Base-by-base conservation (phyloP, 352 stramenopile species). In the Globisporangium camurandrum region DNA sequence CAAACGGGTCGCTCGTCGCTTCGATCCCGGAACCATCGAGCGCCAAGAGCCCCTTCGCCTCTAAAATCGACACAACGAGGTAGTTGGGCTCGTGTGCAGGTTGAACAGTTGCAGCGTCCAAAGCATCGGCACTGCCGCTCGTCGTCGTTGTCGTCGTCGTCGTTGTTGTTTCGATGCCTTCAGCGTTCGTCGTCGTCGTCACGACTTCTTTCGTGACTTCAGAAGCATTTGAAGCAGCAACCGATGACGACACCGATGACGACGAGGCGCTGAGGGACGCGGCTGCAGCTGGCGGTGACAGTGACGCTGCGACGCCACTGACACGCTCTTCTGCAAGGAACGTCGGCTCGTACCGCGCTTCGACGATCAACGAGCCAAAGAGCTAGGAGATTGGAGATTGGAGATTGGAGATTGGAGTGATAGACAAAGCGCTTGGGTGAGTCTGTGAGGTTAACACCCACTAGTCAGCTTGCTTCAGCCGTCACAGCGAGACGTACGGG, bases 1-100 rank as follows among this genome's bases (percentile, higher is more conserved):
- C 76, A 33, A 86, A 75, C 37, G 79, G 79, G 40, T 90, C 76
- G 50, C 75, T 90, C 2, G 78, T 74, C 16, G 71, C 72, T 19
- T 78, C 67, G 26, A 66, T 64, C 0, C 75, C 76, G 16, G 64
- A 71, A 23, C 75, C 76, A 28, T 88, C 75, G 56, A 59, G 69
- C 14, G 75, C 72, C 11, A 76, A 51, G 17, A 90, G 41, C 0
- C 71, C 72, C 14, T 65, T 69, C 1, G 54, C 79, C 51, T 90
- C 75, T 3, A 90, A 49, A 33, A 90, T 57, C 45, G 74, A 84
- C 36, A 90, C 71, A 8, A 87, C 72, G 37, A 84, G 66, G 28
- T 68, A 79, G 66, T 88, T 88, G 19, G 74, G 56, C 41, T 55
- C 49, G 6, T 46, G 44, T 24, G 23, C 10, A 1, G 34, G 24